These are phyloP conservation scores for Podila horticola DNA, from an alignment of 192 early-diverging fungal genomes.

Conservation along the genomic window DNA sequence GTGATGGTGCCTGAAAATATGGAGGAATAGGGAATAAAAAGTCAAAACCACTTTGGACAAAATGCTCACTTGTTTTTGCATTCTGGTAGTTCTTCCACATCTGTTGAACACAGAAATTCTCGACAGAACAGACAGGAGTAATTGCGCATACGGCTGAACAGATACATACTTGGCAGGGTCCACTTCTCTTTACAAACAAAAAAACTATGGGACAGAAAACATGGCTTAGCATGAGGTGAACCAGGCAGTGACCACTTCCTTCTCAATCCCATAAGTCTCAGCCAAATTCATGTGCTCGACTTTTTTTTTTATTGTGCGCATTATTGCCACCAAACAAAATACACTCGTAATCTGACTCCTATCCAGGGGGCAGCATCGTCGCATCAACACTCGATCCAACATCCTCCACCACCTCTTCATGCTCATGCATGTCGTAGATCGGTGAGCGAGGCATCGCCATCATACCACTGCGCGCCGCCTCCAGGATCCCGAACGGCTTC, in stretches of 20 bases:
- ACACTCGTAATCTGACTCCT: slow-evolving; percentile 23
- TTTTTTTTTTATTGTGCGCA: no score
- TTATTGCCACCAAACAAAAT: not conserved
- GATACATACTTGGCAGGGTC: no score
- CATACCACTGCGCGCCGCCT: slow-evolving; percentile 91
- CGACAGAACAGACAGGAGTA: no score
- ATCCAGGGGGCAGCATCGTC: slow-evolving; percentile 93
- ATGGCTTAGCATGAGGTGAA: no score
- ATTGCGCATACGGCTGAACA: no score
- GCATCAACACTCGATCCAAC: slow-evolving; percentile 80
- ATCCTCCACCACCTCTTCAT: slow-evolving; percentile 72
- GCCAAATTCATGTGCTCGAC: no score
- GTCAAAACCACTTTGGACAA: slow-evolving; percentile 1
- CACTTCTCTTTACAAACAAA: not conserved
- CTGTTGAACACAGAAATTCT: no score
- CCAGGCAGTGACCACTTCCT: no score
- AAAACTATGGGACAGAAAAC: not conserved
- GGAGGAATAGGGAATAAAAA: not conserved
- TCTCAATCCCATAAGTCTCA: no score
- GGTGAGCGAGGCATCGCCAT: slow-evolving; percentile 98
- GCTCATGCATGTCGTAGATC: slow-evolving; percentile 78
- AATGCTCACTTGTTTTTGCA: not conserved
- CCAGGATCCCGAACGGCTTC: slow-evolving; percentile 95
- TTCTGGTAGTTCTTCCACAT: no score
- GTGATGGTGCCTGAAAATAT: not conserved